Percentiles rank a stretch among this genome's conserved stretches.
Conservation (phyloP, 176 grass and related monocot genomes). For the Carex littledalei region DNA sequence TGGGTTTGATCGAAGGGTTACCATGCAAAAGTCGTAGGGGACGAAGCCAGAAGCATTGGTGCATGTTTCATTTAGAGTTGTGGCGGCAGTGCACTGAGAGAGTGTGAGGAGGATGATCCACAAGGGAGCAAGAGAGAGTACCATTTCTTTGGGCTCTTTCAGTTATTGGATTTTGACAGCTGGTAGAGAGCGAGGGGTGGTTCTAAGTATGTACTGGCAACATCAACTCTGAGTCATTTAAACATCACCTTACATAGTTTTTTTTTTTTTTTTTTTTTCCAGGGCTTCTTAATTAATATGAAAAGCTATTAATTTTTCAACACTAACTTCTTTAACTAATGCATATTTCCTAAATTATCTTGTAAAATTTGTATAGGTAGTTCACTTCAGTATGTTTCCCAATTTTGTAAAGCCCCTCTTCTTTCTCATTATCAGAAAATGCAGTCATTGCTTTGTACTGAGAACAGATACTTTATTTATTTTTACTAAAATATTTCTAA, state of each 20-base stretch:
- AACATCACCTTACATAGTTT: background rate
- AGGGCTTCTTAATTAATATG: background rate
- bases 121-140: background rate
- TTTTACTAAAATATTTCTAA: background rate
- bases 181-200: background rate
- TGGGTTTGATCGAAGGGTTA: constrained; percentile 10
- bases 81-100: background rate
- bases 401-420: background rate
- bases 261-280: background rate
- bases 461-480: background rate
- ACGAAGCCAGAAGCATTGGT: constrained; percentile 16
- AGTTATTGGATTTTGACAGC: background rate
- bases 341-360: background rate
- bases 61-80: constrained; percentile 19
- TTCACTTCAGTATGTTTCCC: background rate
- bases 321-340: background rate
- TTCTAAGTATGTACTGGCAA: background rate
- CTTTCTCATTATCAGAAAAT: background rate
- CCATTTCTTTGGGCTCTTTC: background rate
- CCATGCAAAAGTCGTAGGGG: constrained; percentile 18
- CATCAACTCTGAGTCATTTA: background rate
- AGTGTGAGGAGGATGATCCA: constrained; percentile 19
- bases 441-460: background rate
- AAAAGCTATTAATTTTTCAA: background rate
- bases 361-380: background rate